Conservation (phyloP, 768 basidiomycete species). For the Leucosporidium yakuticum region DNA sequence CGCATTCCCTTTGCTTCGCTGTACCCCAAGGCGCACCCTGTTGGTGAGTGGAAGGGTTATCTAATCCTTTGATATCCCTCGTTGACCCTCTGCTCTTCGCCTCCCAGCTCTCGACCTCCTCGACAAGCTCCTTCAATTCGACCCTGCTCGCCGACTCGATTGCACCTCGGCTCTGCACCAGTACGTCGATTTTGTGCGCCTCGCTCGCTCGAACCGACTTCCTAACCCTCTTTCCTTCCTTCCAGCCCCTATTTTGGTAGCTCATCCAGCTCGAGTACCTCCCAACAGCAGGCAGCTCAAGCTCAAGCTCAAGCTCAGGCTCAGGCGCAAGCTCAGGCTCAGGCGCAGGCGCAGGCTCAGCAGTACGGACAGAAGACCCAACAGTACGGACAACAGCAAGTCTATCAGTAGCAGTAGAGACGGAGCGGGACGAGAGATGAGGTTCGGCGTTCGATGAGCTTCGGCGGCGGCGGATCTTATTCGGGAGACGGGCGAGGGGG, state of each 20-base stretch:
- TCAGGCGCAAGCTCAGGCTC: slow-evolving; percentile 44
- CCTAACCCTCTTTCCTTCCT: too few relatives aligned
- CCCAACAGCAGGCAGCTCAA: not conserved
- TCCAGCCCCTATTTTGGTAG: not conserved
- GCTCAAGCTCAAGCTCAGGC: slow-evolving; percentile 11
- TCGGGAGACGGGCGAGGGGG: too few relatives aligned
- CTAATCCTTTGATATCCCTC: not conserved
- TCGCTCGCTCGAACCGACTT: slow-evolving; percentile 54
- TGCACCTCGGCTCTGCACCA: slow-evolving; percentile 87
- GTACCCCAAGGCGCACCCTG: slow-evolving; percentile 75
- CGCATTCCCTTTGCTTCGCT: slow-evolving; percentile 75
- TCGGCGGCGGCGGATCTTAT: too few relatives aligned
- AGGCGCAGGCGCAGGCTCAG: not conserved
- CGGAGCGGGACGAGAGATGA: too few relatives aligned
- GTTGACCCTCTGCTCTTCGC: not conserved
- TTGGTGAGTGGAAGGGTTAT: slow-evolving; percentile 50
- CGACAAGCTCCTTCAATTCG: slow-evolving; percentile 90
- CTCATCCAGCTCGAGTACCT: not conserved
- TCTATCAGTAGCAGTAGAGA: too few relatives aligned
- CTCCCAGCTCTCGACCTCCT: slow-evolving; percentile 75
- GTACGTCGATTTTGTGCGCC: slow-evolving; percentile 49
- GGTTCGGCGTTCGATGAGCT: too few relatives aligned
- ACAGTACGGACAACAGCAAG: too few relatives aligned
- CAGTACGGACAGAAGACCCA: not conserved
- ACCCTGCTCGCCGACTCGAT: slow-evolving; percentile 82